Evolutionary conservation across 2,329 filamentous ascomycete species (phyloP).

Genomic region (Thielaviopsis ethacetica): DNA sequence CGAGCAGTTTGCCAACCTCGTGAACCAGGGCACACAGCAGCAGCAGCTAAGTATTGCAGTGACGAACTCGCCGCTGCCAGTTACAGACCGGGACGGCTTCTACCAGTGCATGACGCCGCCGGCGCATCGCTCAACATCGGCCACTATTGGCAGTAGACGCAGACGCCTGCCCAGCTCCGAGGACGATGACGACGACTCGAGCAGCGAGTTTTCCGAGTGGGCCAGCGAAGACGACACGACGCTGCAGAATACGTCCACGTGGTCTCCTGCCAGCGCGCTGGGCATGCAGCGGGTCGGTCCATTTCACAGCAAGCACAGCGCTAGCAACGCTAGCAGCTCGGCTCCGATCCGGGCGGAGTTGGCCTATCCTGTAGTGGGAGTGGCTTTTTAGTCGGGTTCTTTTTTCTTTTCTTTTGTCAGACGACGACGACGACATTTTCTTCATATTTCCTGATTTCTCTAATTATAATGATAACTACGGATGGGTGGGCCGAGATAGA

Average conservation of each 20-base stretch:
- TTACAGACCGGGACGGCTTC: conserved; percentile 37
- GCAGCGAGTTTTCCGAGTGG: background rate
- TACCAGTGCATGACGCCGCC: conserved; percentile 33
- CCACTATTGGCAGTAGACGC: background rate
- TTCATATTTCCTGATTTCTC: background rate
- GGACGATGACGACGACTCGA: background rate
- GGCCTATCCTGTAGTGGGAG: background rate
- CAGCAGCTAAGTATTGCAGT: conserved; percentile 25
- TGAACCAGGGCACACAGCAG: conserved; percentile 14
- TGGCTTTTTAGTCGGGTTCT: background rate
- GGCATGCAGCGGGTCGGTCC: conserved; percentile 23
- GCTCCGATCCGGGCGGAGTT: background rate
- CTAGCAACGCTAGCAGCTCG: background rate
- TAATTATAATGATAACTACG: background rate
- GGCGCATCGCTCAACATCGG: background rate
- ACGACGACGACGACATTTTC: background rate
- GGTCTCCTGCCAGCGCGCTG: conserved; percentile 31
- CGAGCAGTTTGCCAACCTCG: conserved; percentile 14
- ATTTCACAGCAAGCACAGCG: conserved; percentile 8
- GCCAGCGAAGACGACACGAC: conserved; percentile 26
- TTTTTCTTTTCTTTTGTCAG: too few relatives aligned
- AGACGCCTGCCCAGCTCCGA: background rate
- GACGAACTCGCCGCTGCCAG: conserved; percentile 37
- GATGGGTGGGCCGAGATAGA: background rate
- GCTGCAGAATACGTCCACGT: conserved; percentile 30